Conservation (phyloP, 805 yeast species). For the Ogataea saltuana region DNA sequence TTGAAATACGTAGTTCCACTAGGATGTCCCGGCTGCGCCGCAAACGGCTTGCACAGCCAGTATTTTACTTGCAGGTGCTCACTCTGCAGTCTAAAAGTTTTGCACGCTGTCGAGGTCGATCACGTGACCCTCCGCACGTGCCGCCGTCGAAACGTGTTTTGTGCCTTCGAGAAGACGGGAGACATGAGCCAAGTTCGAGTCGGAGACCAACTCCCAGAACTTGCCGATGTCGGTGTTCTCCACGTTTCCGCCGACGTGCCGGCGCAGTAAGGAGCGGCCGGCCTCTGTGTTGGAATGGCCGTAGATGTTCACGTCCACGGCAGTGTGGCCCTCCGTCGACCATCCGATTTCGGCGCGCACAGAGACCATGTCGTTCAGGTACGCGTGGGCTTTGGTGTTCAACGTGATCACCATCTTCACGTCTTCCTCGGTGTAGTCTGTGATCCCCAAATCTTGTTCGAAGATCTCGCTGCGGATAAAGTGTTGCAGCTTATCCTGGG, state of each 20-base stretch:
- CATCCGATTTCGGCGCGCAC: slow-evolving; percentile 90
- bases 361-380: slow-evolving; percentile 70
- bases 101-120: not conserved
- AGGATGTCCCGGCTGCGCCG: too few relatives aligned
- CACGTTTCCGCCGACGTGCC: slow-evolving; percentile 69
- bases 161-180: slow-evolving; percentile 52
- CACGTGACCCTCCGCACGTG: slow-evolving; percentile 14
- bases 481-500: slow-evolving; percentile 36
- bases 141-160: slow-evolving; percentile 38
- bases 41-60: too few relatives aligned
- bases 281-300: slow-evolving; percentile 64
- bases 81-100: too few relatives aligned
- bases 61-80: too few relatives aligned
- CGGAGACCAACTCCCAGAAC: slow-evolving; percentile 60
- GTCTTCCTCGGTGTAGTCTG: slow-evolving; percentile 57
- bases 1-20: too few relatives aligned
- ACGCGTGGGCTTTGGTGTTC: slow-evolving; percentile 40
- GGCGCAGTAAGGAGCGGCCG: slow-evolving; percentile 41
- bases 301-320: slow-evolving; percentile 92
- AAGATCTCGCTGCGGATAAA: slow-evolving; percentile 58
- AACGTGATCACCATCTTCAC: slow-evolving; percentile 42
- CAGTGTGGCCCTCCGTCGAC: slow-evolving; percentile 96
- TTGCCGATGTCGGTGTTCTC: slow-evolving; percentile 86
- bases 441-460: slow-evolving; percentile 65
- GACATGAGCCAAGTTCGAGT: slow-evolving; percentile 48